Percentiles rank a stretch among this genome's conserved stretches.
Conservation (phyloP, 306 rosid species). For the Coriaria nepalensis region DNA sequence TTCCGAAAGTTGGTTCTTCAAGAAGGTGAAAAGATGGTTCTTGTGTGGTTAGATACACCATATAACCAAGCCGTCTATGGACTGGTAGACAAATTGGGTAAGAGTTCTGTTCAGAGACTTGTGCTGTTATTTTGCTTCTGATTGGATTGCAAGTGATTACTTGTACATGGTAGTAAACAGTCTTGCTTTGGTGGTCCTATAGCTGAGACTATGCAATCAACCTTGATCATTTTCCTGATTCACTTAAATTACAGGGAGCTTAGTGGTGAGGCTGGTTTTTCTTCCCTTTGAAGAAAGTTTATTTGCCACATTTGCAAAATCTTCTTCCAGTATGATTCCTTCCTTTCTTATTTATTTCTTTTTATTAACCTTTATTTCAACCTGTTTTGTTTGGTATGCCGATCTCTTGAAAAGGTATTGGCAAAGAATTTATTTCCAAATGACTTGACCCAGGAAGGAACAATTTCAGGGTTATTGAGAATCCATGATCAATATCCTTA, state of each 20-base stretch:
- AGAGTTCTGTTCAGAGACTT: slow-evolving; percentile 15
- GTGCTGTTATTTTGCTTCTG: slow-evolving; percentile 12
- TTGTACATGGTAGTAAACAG: neutral
- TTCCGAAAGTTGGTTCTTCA: slow-evolving; percentile 80
- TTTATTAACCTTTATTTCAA: no score
- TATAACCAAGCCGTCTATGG: slow-evolving; percentile 92
- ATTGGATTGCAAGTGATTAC: slow-evolving; percentile 1
- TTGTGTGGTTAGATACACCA: slow-evolving; percentile 86
- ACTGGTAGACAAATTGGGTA: slow-evolving; percentile 82
- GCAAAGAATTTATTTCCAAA: no score
- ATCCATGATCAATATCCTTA: no score
- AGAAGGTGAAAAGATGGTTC: slow-evolving; percentile 97
- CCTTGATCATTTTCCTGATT: slow-evolving; percentile 4
- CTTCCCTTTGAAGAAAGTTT: slow-evolving; percentile 98
- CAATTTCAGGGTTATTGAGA: no score
- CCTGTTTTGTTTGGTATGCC: no score
- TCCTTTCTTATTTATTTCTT: slow-evolving; percentile 4
- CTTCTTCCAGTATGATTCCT: slow-evolving; percentile 81
- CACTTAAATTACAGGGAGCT: slow-evolving; percentile 55
- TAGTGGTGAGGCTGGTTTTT: slow-evolving; percentile 85
- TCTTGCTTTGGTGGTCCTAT: neutral
- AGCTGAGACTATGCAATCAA: neutral
- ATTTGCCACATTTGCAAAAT: slow-evolving; percentile 84
- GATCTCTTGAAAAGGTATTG: no score
- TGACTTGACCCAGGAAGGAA: no score